phyloP scores from a whole-genome alignment of 2,329 filamentous ascomycete genomes.

The Penicillium sp. region DNA sequence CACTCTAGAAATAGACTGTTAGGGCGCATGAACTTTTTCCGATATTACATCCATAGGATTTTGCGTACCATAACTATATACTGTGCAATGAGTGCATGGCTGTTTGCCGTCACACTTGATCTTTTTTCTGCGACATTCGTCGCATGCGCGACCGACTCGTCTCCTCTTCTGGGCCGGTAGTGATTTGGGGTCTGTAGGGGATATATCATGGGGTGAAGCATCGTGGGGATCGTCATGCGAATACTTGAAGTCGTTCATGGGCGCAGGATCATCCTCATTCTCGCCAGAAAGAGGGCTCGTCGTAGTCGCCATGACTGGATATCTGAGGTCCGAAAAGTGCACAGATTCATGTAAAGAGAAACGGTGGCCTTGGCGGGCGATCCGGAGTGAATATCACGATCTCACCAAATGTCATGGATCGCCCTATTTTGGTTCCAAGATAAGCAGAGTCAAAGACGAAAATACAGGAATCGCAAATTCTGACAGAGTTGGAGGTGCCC shows the following conservation, averaged over 20 bases:
- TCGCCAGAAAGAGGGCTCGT: conserved; percentile 27
- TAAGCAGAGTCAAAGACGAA: neutral
- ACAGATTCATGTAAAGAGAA: conserved; percentile 24
- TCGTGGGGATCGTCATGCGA: conserved; percentile 17
- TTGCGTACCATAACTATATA: conserved; percentile 89
- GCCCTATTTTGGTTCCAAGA: conserved; percentile 12
- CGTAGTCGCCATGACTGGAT: conserved; percentile 28
- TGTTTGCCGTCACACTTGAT: conserved; percentile 87
- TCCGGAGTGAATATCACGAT: conserved; percentile 7
- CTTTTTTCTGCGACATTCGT: conserved; percentile 80
- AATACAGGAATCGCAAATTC: neutral
- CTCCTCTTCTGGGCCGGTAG: conserved; percentile 70
- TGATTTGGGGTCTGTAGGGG: conserved; percentile 28
- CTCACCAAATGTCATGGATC: conserved; percentile 9
- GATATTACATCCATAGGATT: neutral
- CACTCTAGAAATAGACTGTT: conserved; percentile 62
- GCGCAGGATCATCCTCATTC: conserved; percentile 30
- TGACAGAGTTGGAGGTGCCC: neutral
- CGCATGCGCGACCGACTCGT: conserved; percentile 76
- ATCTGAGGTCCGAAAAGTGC: conserved; percentile 8
- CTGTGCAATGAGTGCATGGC: conserved; percentile 91
- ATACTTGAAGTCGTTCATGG: conserved; percentile 17
- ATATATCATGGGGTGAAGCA: conserved; percentile 20
- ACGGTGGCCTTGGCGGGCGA: conserved; percentile 19
- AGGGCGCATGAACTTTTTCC: conserved; percentile 7